A percentile compares a stretch with the other conserved stretches of the same genome.
Evolutionary conservation across 2,329 filamentous ascomycete genomes (phyloP).

Genomic region (Thermothelomyces thermophilus): DNA sequence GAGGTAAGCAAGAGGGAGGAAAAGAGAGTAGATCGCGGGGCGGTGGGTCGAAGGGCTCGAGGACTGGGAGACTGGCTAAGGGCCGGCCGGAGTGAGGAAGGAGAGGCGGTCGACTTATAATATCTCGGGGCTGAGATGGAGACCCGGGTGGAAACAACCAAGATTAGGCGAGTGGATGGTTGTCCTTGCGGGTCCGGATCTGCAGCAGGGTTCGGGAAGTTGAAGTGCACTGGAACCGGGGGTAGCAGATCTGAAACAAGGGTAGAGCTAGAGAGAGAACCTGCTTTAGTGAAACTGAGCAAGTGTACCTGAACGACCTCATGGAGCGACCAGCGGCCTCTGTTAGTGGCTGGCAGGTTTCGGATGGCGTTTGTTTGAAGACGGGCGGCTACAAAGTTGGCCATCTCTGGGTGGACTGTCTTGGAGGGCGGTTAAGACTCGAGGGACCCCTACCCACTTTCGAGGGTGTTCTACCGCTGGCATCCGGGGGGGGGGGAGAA

Average conservation of each 20-base stretch:
- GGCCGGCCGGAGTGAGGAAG: slow-evolving; percentile 26
- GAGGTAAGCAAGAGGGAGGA: slow-evolving; percentile 34
- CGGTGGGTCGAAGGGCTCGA: slow-evolving; percentile 25
- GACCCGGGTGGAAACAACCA: slow-evolving; percentile 20
- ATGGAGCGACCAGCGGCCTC: slow-evolving; percentile 35
- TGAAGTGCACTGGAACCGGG: slow-evolving; percentile 24
- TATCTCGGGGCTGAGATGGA: slow-evolving; percentile 16
- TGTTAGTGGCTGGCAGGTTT: slow-evolving; percentile 45
- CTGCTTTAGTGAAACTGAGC: slow-evolving; percentile 44
- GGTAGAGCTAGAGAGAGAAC: slow-evolving; percentile 28
- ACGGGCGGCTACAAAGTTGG: slow-evolving; percentile 39
- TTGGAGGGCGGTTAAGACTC: slow-evolving; percentile 32
- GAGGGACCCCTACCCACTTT: slow-evolving; percentile 15
- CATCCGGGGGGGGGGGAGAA: slow-evolving; percentile 8
- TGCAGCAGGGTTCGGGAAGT: slow-evolving; percentile 5
- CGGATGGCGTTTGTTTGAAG: slow-evolving; percentile 43
- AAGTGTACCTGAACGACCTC: slow-evolving; percentile 44
- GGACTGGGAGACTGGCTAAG: slow-evolving; percentile 33
- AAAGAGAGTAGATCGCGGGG: slow-evolving; percentile 31
- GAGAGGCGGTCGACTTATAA: slow-evolving; percentile 27
- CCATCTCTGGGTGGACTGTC: slow-evolving; percentile 22
- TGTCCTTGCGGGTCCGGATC: slow-evolving; percentile 13
- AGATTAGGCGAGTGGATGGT: slow-evolving; percentile 11
- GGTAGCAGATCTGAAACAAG: slow-evolving; percentile 31
- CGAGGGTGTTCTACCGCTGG: slow-evolving; percentile 3